These are phyloP conservation scores for Hibiscus tridactylites DNA, from an alignment of 345 rosid genomes.

Conservation along the genomic window DNA sequence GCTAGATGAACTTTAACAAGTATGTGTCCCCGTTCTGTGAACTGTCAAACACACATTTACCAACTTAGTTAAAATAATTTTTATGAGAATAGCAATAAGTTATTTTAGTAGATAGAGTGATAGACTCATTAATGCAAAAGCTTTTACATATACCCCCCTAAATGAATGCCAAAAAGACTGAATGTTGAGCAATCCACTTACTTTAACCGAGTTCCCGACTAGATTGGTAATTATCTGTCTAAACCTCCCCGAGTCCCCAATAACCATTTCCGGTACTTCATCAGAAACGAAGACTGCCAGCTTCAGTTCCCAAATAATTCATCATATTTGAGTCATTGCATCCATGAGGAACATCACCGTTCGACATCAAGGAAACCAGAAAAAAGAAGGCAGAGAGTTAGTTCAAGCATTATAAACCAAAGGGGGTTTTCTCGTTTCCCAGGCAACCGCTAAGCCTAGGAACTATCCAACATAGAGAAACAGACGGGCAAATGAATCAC, in stretches of 20 bases:
- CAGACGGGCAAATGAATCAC: neutral
- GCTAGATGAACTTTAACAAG: neutral
- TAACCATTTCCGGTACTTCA: neutral
- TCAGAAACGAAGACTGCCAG: neutral
- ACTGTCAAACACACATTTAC: neutral
- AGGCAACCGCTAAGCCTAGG: neutral
- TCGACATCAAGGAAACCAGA: neutral
- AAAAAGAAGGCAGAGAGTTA: constrained; percentile 1
- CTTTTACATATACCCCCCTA: neutral
- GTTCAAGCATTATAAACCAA: neutral
- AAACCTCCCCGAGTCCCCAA: neutral
- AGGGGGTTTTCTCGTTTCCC: neutral
- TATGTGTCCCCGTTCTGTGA: neutral
- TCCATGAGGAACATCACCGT: constrained; percentile 1
- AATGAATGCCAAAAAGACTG: neutral
- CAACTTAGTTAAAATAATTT: neutral
- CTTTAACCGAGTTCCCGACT: neutral
- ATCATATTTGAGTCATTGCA: neutral
- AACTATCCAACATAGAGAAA: constrained; percentile 3
- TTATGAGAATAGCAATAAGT: too few species aligned
- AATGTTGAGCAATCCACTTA: neutral
- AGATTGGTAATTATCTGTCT: neutral
- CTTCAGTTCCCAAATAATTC: constrained; percentile 2
- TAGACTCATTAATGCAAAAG: too few species aligned
- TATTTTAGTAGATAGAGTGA: too few species aligned